Evolutionary conservation across 2,329 filamentous ascomycete species (phyloP), one percentile per base, ranked within the genome.

Genomic region (Falciphora oryzae): DNA sequence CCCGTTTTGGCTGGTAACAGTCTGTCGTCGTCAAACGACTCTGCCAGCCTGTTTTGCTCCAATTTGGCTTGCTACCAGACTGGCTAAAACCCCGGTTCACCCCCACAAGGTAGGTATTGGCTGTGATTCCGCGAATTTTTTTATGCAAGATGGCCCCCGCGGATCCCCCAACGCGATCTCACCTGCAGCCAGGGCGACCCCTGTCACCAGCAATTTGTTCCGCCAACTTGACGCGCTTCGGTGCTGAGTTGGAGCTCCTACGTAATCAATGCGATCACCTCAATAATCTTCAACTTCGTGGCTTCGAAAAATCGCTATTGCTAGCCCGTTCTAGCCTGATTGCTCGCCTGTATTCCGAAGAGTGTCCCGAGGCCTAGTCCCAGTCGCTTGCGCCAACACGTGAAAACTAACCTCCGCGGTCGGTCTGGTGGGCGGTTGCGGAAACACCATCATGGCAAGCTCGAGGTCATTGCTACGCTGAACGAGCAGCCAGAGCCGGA

Each of bases 381-480:
- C 44, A 25, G 22, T 53, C 44, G 44, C 44, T n/a, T n/a, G n/a
- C 44, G 18, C 18, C 18, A 28, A 29, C 61, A 62, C 61, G 61
- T 62, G 28, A 62, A 62, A 56, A 14, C 22, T 18, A 53, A 22
- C 44, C 8, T 22, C 44, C 7, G 44, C 8, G 44, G 44, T 53
- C 44, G 22, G 22, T 53, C 22, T 53, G 18, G 44, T 22, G 44
- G 18, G 44, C 22, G n/a, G 44, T 53, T 53, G 44, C 44, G n/a
- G 22, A 7, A 22, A 62, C 28, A 56, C 61, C 50, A 57, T 32
- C 61, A 62, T 62, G 61, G 61, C 61, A 57, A 62, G 44, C 61
- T 62, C n/a, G 44, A 25, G 13, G n/a, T n/a, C 44, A 16, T 56
- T 56, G 61, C 44, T 29, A n/a, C 61, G 61, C 61, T 62, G 61